Conservation (phyloP, 2,329 filamentous ascomycete species). For the Daldinia eschscholtzii region DNA sequence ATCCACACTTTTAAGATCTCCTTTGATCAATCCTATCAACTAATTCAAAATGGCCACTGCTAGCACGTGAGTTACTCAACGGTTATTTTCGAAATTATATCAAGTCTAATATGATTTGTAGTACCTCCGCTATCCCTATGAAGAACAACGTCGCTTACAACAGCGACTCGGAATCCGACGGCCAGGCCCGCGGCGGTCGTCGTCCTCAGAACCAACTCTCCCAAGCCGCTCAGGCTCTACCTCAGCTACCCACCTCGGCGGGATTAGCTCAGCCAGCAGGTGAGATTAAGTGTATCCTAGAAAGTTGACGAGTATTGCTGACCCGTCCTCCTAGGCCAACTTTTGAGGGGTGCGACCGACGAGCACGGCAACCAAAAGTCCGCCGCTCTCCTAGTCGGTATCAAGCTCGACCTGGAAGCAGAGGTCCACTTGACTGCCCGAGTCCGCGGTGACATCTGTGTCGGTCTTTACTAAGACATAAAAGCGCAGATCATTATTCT, state of each 20-base stretch:
- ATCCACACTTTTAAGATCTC: slow-evolving; percentile 35
- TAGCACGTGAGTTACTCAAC: slow-evolving; percentile 45
- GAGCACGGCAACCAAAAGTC: slow-evolving; percentile 69
- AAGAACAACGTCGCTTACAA: slow-evolving; percentile 51
- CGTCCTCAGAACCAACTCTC: slow-evolving; percentile 43
- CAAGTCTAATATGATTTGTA: slow-evolving; percentile 37
- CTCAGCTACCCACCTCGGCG: slow-evolving; percentile 45
- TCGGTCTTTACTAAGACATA: slow-evolving; percentile 65
- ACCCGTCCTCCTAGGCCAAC: slow-evolving; percentile 57
- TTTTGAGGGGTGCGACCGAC: slow-evolving; percentile 69
- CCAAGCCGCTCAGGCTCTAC: slow-evolving; percentile 35
- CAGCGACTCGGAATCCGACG: slow-evolving; percentile 56
- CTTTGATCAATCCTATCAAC: slow-evolving; percentile 24
- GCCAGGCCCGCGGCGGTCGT: slow-evolving; percentile 50
- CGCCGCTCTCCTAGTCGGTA: slow-evolving; percentile 70
- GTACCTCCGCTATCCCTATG: slow-evolving; percentile 47
- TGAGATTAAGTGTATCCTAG: slow-evolving; percentile 39
- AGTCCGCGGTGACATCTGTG: slow-evolving; percentile 70
- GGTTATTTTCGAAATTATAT: background rate
- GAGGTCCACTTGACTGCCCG: slow-evolving; percentile 72
- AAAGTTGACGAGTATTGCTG: slow-evolving; percentile 11
- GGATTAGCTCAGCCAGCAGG: slow-evolving; percentile 49
- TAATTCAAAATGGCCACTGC: slow-evolving; percentile 48
- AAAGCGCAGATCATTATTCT: slow-evolving; percentile 12
- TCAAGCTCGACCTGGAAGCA: slow-evolving; percentile 73